Conservation (phyloP, 2,329 filamentous ascomycete species). For the Claviceps humidiphila region DNA sequence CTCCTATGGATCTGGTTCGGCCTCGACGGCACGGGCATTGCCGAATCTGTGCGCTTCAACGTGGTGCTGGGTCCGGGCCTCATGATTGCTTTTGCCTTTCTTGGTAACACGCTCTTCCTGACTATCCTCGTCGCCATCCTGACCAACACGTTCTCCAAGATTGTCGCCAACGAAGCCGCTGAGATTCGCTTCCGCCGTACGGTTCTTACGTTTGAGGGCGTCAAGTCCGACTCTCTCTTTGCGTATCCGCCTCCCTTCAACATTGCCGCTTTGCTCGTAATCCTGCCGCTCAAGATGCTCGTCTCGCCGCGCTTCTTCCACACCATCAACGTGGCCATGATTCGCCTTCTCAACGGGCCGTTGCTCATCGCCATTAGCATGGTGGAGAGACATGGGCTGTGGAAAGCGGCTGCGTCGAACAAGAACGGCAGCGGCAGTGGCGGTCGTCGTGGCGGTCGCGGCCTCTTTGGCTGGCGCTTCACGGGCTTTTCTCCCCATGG, state of each 20-base stretch:
- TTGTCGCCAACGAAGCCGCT: conserved; percentile 54
- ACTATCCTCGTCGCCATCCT: conserved; percentile 64
- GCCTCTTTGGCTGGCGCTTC: conserved; percentile 28
- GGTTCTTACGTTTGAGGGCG: conserved; percentile 60
- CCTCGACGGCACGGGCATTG: conserved; percentile 47
- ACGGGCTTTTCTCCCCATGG: conserved; percentile 41
- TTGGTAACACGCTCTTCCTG: conserved; percentile 62
- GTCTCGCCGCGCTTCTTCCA: conserved; percentile 53
- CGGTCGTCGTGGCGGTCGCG: neutral
- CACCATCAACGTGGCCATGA: conserved; percentile 54
- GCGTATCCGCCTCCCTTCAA: conserved; percentile 60
- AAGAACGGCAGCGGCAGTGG: neutral
- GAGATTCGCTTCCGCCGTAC: conserved; percentile 61
- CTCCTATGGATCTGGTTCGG: conserved; percentile 74
- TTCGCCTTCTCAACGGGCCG: conserved; percentile 50
- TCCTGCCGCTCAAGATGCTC: conserved; percentile 53
- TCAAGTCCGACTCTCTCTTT: conserved; percentile 60
- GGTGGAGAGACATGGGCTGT: conserved; percentile 46
- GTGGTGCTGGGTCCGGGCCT: conserved; percentile 52
- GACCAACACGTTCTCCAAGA: conserved; percentile 57
- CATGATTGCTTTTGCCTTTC: conserved; percentile 60
- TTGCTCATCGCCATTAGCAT: conserved; percentile 46
- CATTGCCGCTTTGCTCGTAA: conserved; percentile 46
- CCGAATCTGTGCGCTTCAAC: conserved; percentile 45
- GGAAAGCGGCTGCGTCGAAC: conserved; percentile 10